These are phyloP conservation scores for Cyclocybe cylindracea DNA, from an alignment of 768 basidiomycete species.

Conservation along the genomic window DNA sequence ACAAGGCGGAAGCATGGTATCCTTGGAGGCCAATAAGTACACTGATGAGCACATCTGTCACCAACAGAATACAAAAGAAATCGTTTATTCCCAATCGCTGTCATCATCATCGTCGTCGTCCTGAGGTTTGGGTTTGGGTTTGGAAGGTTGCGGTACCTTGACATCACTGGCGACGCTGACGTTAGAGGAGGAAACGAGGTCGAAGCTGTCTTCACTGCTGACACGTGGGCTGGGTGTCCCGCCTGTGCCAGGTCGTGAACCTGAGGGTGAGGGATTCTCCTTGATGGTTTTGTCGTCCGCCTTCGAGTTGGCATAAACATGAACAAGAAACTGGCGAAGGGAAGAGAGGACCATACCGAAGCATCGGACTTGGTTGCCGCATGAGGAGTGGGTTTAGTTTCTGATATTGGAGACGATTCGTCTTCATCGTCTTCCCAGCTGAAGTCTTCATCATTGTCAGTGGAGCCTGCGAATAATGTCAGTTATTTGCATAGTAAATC, in stretches of 20 bases:
- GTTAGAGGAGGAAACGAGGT: conserved; percentile 61
- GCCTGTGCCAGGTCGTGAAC: conserved; percentile 34
- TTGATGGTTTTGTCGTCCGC: conserved; percentile 10
- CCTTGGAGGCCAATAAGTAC: not conserved
- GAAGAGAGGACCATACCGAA: conserved; percentile 5
- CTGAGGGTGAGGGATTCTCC: conserved; percentile 19
- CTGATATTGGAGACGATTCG: conserved; percentile 32
- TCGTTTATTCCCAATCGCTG: conserved; percentile 66
- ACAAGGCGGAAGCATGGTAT: too few relatives aligned
- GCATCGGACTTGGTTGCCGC: not conserved
- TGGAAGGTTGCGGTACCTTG: conserved; percentile 17
- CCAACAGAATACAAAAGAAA: not conserved
- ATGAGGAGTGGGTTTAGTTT: conserved; percentile 9
- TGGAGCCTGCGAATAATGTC: conserved; percentile 41
- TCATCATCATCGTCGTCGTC: conserved; percentile 48
- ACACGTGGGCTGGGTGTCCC: conserved; percentile 47
- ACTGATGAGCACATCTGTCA: not conserved
- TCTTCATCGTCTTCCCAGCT: conserved; percentile 96
- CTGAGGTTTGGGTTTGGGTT: conserved; percentile 16
- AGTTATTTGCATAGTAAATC: not conserved
- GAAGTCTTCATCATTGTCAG: conserved; percentile 82
- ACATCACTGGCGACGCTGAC: conserved; percentile 43
- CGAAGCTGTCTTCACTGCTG: conserved; percentile 69
- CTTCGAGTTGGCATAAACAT: conserved; percentile 4
- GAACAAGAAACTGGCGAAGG: conserved; percentile 2